Evolutionary conservation across 208 protist species (phyloP).

Genomic region (Wallacemonas sp.): DNA sequence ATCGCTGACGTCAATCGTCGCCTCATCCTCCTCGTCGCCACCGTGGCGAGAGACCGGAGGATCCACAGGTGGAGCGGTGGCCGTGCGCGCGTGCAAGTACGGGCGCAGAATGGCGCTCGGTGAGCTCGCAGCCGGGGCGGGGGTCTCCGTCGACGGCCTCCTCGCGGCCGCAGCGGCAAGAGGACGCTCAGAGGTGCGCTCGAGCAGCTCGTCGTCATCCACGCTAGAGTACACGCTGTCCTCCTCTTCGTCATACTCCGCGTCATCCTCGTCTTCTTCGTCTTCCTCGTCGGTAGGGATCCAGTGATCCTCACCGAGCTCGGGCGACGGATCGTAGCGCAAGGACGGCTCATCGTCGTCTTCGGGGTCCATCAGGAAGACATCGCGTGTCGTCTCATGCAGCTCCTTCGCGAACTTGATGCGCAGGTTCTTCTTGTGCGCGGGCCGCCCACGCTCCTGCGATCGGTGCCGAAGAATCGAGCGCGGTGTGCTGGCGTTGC

Average conservation of each 20-base stretch:
- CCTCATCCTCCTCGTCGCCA: slow-evolving; percentile 17
- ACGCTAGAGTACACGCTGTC: slow-evolving; percentile 6
- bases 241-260: slow-evolving; percentile 5
- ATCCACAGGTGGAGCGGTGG: slow-evolving; percentile 14
- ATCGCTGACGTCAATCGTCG: slow-evolving; percentile 21
- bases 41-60: background rate
- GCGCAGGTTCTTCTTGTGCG: slow-evolving; percentile 8
- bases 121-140: background rate
- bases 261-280: background rate
- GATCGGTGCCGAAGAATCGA: slow-evolving; percentile 15
- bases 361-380: slow-evolving; percentile 7
- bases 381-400: background rate
- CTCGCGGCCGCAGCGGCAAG: background rate
- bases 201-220: slow-evolving; percentile 1
- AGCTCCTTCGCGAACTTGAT: slow-evolving; percentile 15
- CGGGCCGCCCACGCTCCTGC: slow-evolving; percentile 13
- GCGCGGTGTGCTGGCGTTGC: slow-evolving; percentile 16
- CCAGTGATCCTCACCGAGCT: background rate
- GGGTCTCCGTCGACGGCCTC: background rate
- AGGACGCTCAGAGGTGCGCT: background rate
- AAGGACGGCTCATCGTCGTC: slow-evolving; percentile 38
- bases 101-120: background rate
- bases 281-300: background rate
- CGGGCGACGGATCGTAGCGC: slow-evolving; percentile 25
- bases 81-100: slow-evolving; percentile 9